Conservation (phyloP, 1,284 basidiomycete genomes). For the Meira nashicola region DNA sequence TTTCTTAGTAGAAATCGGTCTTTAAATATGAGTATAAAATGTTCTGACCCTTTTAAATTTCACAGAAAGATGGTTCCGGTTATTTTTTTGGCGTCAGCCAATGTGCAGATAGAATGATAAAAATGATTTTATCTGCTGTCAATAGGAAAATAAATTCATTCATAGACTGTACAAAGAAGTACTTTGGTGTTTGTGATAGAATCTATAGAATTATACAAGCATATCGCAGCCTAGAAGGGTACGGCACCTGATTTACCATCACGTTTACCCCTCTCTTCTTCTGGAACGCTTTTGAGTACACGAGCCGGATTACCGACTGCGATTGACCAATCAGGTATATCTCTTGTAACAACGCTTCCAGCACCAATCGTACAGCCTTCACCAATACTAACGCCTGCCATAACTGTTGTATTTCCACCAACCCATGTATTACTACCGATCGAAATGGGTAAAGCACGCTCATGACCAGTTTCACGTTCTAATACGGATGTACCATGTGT, state of each 20-base stretch:
- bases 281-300: constrained; percentile 52
- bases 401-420: constrained; percentile 56
- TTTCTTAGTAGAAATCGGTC: too few relatives aligned
- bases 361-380: constrained; percentile 56
- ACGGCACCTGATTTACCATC: neutral
- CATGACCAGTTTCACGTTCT: constrained; percentile 31
- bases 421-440: constrained; percentile 38
- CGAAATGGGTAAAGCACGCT: constrained; percentile 33
- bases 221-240: neutral
- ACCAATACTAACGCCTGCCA: constrained; percentile 57
- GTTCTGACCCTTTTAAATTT: too few relatives aligned
- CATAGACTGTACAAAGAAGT: too few relatives aligned
- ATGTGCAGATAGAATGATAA: too few relatives aligned
- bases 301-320: constrained; percentile 57
- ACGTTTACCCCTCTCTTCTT: constrained; percentile 25
- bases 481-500: constrained; percentile 30
- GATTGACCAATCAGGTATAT: constrained; percentile 54
- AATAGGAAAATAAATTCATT: too few relatives aligned
- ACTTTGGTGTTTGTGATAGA: too few relatives aligned
- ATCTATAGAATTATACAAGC: too few relatives aligned
- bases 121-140: too few relatives aligned
- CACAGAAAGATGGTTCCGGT: too few relatives aligned
- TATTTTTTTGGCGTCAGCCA: too few relatives aligned
- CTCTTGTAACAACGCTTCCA: constrained; percentile 56
- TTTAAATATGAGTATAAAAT: too few relatives aligned